Conservation (phyloP, 768 basidiomycete genomes). For the Tricholoma sp. region DNA sequence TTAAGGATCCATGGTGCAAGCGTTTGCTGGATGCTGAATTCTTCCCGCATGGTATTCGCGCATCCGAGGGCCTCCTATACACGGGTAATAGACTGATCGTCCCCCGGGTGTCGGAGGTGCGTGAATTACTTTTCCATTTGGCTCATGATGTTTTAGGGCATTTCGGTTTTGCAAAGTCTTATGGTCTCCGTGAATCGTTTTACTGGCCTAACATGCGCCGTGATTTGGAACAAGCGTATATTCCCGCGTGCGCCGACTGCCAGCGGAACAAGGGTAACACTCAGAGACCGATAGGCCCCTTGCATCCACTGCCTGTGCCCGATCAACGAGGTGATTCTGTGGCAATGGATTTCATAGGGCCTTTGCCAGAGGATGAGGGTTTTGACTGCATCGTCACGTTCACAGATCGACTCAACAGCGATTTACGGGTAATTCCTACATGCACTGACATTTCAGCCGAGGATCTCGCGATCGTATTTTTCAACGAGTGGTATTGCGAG, state of each 20-base stretch:
- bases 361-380: constrained; percentile 7
- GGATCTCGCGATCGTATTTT: background rate
- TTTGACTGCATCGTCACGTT: constrained; percentile 16
- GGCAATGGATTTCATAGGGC: constrained; percentile 14
- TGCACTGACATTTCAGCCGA: background rate
- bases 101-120: background rate
- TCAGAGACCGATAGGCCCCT: background rate
- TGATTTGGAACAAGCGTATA: background rate
- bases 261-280: background rate
- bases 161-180: background rate
- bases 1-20: background rate
- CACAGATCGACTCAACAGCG: constrained; percentile 12
- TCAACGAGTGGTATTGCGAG: constrained; percentile 20
- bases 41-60: background rate
- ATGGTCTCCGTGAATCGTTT: background rate
- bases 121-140: background rate
- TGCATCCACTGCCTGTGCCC: constrained; percentile 13
- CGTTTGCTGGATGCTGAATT: background rate
- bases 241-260: background rate
- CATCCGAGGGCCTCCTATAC: background rate
- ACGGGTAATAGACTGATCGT: background rate
- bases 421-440: background rate
- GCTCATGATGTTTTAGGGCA: background rate
- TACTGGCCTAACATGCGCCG: background rate
- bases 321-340: constrained; percentile 18